Base-by-base conservation (phyloP, 2,329 filamentous ascomycete genomes). In the Pestalotiopsis fici region DNA sequence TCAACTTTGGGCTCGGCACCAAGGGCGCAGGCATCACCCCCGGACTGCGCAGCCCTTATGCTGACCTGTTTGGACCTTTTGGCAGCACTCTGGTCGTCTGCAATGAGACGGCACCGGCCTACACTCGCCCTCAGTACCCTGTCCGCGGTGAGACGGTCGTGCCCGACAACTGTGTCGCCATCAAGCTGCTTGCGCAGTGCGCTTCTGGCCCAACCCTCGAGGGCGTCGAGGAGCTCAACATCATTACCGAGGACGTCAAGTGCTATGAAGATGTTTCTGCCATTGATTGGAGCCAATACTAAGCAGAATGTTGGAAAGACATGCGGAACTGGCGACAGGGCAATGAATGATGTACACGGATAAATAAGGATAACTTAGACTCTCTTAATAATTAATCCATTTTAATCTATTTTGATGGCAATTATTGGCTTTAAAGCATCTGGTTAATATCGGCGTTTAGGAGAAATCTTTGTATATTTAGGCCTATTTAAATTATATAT, bases 261-360 rank as follows among this genome's bases (percentile, higher is more conserved):
- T 66, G 65, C 25, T 66, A 66, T 27, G 43, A 65, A 7, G 28
- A 61, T 15, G 65, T 62, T 66, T 47, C 57, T 18, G 65, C 63
- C 18, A 65, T 65, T 15, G 63, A 65, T 28, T 65, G 63, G 63
- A 65, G 37, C 23, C 63, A 65, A 50, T 65, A 65, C 23, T 65
- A 37, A 47, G 37, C 43, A 18, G n/a, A 35, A 35, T 2, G 31
- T 11, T n/a, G n/a, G n/a, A n/a, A 35, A 35, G 31, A 35, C n/a
- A n/a, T n/a, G n/a, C n/a, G n/a, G 31, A 2, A 35, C 31, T 35
- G 11, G 31, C 11, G 31, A 11, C 31, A 11, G 31, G 31, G 31
- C 5, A 7, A 35, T 35, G 31, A 2, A 7, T 35, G 6, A 35
- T 35, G 31, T 35, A 35, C 31, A 35, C 11, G 31, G 11, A 35